Base-by-base conservation (phyloP, 495 filamentous ascomycete genomes). In the Chaetomium cochliodes region DNA sequence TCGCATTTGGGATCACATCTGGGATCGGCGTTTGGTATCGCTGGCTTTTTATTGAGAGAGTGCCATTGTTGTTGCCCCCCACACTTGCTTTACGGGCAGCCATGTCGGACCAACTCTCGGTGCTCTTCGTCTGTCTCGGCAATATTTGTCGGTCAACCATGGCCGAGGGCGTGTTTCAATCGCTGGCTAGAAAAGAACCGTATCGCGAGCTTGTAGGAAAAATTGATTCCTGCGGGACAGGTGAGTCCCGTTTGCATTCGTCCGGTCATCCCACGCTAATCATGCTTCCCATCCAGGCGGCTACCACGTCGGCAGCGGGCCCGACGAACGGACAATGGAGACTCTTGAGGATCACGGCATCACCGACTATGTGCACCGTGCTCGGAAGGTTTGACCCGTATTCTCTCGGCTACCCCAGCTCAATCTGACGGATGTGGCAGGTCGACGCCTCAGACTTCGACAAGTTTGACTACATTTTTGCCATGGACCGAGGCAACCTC, bases 71-170 rank as follows among this genome's bases (percentile, higher is more conserved):
- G n/a, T n/a, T n/a, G n/a, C n/a, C n/a, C n/a, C n/a, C n/a, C n/a
- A n/a, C n/a, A n/a, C n/a, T n/a, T n/a, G n/a, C n/a, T n/a, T n/a
- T n/a, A n/a, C n/a, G n/a, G n/a, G n/a, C n/a, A n/a, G 55, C 26
- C 15, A 71, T 75, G 63, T 18, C 74, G 18, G 73, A 75, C 16
- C 76, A 72, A 63, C 80, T 92, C 63, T 94, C 87, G 11, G 88
- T 98, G 33, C 85, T 98, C 51, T 98, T 98, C 76, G 93, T 97
- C 68, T 98, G 94, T 75, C 82, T 98, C 16, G 94, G 94, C 69
- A 98, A 98, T 77, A 97, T 97, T 72, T 98, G 94, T 82, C 82
- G 82, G 30, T 97, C 92, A 2, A 90, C 94, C 3, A 98, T 98
- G 94, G 92, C 93, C 39, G 93, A 97, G 80, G 94, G 88, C 47